Base-by-base conservation (phyloP, 352 stramenopile genomes). In the Globisporangium paroecandrum region DNA sequence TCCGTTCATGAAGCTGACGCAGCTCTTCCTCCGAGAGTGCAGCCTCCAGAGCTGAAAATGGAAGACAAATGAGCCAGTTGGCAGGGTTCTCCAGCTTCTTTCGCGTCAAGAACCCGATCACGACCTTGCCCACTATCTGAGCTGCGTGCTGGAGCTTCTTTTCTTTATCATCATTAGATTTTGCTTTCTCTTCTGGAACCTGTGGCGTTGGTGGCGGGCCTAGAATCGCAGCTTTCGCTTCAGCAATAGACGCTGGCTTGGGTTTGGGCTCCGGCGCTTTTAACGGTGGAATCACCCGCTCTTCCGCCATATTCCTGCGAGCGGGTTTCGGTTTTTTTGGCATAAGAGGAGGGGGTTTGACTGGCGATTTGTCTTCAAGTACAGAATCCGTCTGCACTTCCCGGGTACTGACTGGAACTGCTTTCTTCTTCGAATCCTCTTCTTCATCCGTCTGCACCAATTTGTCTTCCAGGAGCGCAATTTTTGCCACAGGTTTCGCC, bases 391-490 rank as follows among this genome's bases (percentile, higher is more conserved):
- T 80, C 66, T 86, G 77, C 24, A 84, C 61, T 47, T 77, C 60
- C 13, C 76, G 68, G 4, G 62, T 66, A 10, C 22, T 46, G 10
- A 67, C 29, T 57, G 53, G 3, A 25, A 7, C n/a, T 38, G 7
- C 22, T 27, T 51, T 53, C 8, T 49, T 13, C n/a, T 47, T 51
- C 18, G 43, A 22, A 10, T 63, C 58, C 6, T 68, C 41, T 62
- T 89, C 78, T 3, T 86, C 77, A 22, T 90, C 78, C 0, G 82
- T 87, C 75, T 92, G 82, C 1, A 90, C 67, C 0, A 69, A 41
- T 69, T 89, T 90, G 61, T 89, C 78, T 65, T 86, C 79, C 6
- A 81, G 65, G 27, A 38, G 22, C 9, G 32, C 47, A 12, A 65
- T 12, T 34, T 63, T 38, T 24, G 53, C 54, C 25, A 58, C 51